These are phyloP conservation scores for Pyrenophora graminea DNA, from an alignment of 2,329 filamentous ascomycete species.

Conservation along the genomic window DNA sequence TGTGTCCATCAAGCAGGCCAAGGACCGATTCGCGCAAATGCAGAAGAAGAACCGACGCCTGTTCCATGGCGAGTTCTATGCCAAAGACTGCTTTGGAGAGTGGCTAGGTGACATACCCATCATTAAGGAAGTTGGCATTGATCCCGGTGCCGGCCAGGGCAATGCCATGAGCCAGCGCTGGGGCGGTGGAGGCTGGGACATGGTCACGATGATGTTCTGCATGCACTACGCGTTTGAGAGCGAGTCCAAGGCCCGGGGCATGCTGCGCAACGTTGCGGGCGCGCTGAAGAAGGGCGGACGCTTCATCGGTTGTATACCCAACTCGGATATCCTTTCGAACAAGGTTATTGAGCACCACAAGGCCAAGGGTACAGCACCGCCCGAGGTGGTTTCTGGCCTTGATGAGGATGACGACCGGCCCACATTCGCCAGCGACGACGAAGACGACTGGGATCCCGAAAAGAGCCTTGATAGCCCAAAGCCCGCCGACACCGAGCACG, in stretches of 20 bases:
- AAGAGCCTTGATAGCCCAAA: conserved; percentile 49
- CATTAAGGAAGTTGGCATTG: conserved; percentile 84
- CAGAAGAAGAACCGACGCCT: conserved; percentile 61
- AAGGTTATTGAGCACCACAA: conserved; percentile 79
- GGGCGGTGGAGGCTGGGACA: conserved; percentile 81
- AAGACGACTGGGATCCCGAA: conserved; percentile 52
- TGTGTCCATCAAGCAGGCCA: conserved; percentile 86
- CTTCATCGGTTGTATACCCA: conserved; percentile 95
- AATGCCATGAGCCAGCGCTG: conserved; percentile 64
- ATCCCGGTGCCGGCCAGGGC: conserved; percentile 67
- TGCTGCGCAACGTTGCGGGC: conserved; percentile 91
- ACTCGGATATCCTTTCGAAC: conserved; percentile 84
- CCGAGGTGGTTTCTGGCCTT: conserved; percentile 37
- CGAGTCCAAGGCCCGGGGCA: conserved; percentile 84
- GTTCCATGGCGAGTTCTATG: conserved; percentile 85
- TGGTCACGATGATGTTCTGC: conserved; percentile 99
- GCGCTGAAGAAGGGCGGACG: conserved; percentile 90
- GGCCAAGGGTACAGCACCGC: conserved; percentile 45
- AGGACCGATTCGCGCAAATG: conserved; percentile 80
- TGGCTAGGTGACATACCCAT: conserved; percentile 80
- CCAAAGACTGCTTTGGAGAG: conserved; percentile 91
- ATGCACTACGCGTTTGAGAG: conserved; percentile 98
- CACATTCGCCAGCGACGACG: conserved; percentile 44
- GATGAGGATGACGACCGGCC: conserved; percentile 42
- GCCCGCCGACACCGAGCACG: conserved; percentile 45